Evolutionary conservation across 1,284 basidiomycete species (phyloP).

Genomic region (Papiliotrema fonsecae): DNA sequence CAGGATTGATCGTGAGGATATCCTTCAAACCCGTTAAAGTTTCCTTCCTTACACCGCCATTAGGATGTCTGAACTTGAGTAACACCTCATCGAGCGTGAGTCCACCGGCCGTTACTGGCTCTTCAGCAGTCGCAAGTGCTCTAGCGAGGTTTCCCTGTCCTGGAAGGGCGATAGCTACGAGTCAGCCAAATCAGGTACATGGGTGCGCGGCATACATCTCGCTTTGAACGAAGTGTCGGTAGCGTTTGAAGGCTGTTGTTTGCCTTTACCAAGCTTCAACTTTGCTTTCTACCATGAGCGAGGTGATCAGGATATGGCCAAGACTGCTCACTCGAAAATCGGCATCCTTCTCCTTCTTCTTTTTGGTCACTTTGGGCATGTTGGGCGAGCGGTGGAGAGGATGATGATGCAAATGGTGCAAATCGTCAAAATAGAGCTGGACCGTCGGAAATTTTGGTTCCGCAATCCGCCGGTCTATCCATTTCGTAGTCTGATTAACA

Average conservation of each 20-base stretch:
- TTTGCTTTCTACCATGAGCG: slow-evolving; percentile 71
- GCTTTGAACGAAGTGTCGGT: slow-evolving; percentile 95
- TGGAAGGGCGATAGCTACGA: slow-evolving; percentile 81
- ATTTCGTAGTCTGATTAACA: not conserved
- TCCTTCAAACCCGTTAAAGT: slow-evolving; percentile 77
- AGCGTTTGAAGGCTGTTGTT: slow-evolving; percentile 73
- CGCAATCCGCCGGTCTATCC: not conserved
- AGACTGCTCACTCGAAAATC: slow-evolving; percentile 66
- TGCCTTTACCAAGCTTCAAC: slow-evolving; percentile 93
- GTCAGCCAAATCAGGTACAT: not conserved
- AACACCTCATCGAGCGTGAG: slow-evolving; percentile 75
- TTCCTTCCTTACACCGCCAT: slow-evolving; percentile 68
- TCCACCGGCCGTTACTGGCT: slow-evolving; percentile 76
- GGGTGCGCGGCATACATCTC: slow-evolving; percentile 58
- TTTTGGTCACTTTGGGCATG: slow-evolving; percentile 83
- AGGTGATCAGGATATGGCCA: not conserved
- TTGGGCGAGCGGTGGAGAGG: not conserved
- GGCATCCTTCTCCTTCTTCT: slow-evolving; percentile 78
- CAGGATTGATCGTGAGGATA: slow-evolving; percentile 61
- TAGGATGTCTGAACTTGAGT: slow-evolving; percentile 78
- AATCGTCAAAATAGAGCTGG: not conserved
- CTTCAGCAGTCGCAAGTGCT: slow-evolving; percentile 25
- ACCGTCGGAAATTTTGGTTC: not conserved
- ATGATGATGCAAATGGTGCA: not conserved
- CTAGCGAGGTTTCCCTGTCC: slow-evolving; percentile 58